Percentiles rank a stretch among this genome's conserved stretches.
These are phyloP conservation scores for Salix suchowensis DNA, from an alignment of 345 rosid species.

Conservation along the genomic window DNA sequence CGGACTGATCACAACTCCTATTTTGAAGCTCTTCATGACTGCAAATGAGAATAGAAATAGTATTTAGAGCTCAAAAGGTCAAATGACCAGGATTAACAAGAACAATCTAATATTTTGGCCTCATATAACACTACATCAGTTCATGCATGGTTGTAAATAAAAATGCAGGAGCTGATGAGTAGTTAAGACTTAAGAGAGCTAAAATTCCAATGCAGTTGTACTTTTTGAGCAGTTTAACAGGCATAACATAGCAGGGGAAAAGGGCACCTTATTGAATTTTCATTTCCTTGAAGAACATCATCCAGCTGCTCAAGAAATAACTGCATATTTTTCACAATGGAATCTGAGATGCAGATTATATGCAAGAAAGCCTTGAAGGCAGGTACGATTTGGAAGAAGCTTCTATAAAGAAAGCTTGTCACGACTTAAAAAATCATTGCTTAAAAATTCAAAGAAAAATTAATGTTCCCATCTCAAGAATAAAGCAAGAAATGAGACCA, in stretches of 20 bases:
- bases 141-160: conserved; percentile 1
- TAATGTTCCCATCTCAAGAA: not conserved
- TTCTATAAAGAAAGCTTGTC: not conserved
- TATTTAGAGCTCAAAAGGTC: not conserved
- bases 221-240: not conserved
- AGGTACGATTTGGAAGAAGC: not conserved
- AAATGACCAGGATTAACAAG: conserved; percentile 2
- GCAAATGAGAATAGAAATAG: conserved; percentile 13
- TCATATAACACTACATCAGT: not conserved
- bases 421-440: not conserved
- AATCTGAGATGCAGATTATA: not conserved
- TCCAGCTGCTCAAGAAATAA: conserved; percentile 94
- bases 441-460: not conserved
- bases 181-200: not conserved
- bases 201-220: not conserved
- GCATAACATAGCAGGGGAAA: not conserved
- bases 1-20: conserved; percentile 83
- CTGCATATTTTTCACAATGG: conserved; percentile 37
- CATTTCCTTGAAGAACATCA: conserved; percentile 72
- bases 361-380: conserved; percentile 1
- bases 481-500: not conserved
- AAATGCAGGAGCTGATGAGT: not conserved
- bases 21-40: conserved; percentile 75
- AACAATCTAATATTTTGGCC: not conserved
- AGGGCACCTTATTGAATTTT: conserved; percentile 64